Conservation (phyloP, 2,329 filamentous ascomycete genomes). For the Chaetoscypha palmicola region DNA sequence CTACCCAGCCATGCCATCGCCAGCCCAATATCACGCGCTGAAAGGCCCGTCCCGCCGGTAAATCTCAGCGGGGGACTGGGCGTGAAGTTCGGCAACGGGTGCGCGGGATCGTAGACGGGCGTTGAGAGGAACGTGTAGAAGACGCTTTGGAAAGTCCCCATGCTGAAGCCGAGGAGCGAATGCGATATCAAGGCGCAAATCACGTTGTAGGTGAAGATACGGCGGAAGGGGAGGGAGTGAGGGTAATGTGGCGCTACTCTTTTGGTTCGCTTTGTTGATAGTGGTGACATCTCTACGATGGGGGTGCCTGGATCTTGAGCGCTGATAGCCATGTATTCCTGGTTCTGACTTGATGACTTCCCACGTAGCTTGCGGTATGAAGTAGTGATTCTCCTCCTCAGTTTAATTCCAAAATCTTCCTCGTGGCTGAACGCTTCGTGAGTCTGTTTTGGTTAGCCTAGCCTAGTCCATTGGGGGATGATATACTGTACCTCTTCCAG, state of each 20-base stretch:
- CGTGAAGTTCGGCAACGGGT: conserved; percentile 42
- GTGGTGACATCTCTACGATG: conserved; percentile 10
- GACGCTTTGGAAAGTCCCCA: conserved; percentile 53
- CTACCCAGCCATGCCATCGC: conserved; percentile 70
- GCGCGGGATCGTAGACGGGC: conserved; percentile 37
- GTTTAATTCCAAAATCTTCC: conserved; percentile 25
- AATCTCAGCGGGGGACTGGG: conserved; percentile 33
- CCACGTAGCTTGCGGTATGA: conserved; percentile 13
- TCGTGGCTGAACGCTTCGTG: conserved; percentile 31
- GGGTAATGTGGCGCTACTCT: conserved; percentile 24
- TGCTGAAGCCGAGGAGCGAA: conserved; percentile 51
- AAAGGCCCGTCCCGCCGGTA: conserved; percentile 70
- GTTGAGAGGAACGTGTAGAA: conserved; percentile 58
- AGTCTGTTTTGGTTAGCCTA: conserved; percentile 29
- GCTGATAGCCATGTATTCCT: conserved; percentile 9
- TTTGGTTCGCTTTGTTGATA: conserved; percentile 19
- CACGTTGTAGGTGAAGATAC: conserved; percentile 28
- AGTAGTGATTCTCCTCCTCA: conserved; percentile 18
- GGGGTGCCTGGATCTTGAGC: conserved; percentile 8
- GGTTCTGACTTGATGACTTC: not conserved
- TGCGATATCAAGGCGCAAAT: conserved; percentile 46
- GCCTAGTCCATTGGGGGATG: not conserved
- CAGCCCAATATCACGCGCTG: conserved; percentile 63
- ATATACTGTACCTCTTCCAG: conserved; percentile 29
- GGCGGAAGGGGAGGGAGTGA: conserved; percentile 41